phyloP scores from a whole-genome alignment of 257 asterid species.

The Scutellaria minor region DNA sequence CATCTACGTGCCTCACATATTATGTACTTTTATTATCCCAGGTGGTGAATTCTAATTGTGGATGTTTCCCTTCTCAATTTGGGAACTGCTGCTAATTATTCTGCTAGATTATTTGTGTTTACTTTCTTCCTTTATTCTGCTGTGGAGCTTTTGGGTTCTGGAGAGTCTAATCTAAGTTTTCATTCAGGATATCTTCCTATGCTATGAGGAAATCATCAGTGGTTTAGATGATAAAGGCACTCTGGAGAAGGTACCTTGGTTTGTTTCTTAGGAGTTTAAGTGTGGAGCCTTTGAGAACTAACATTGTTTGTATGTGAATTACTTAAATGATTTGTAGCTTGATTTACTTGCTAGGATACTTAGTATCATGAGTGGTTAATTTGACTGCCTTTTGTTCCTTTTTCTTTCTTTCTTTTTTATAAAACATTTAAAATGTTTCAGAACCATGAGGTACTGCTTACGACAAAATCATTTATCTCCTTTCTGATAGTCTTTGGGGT shows the following conservation, averaged over 20 bases:
- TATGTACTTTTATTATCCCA: constrained; percentile 6
- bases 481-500: background rate
- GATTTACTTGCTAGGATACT: constrained; percentile 10
- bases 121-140: constrained; percentile 28
- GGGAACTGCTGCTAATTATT: constrained; percentile 27
- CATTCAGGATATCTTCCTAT: constrained; percentile 83
- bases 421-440: background rate
- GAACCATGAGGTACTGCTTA: background rate
- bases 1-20: constrained; percentile 12
- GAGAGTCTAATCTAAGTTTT: constrained; percentile 84
- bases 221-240: constrained; percentile 90
- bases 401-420: too few species aligned
- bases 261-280: constrained; percentile 73
- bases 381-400: constrained; percentile 12
- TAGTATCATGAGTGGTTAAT: constrained; percentile 8
- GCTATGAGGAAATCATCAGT: constrained; percentile 94
- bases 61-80: constrained; percentile 23
- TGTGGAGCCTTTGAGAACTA: constrained; percentile 53
- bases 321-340: constrained; percentile 9
- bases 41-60: constrained; percentile 26
- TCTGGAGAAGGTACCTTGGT: constrained; percentile 99
- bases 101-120: constrained; percentile 26
- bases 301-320: constrained; percentile 21
- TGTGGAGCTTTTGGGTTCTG: constrained; percentile 51
- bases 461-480: background rate